A percentile compares a stretch with the other conserved stretches of the same genome.
These are phyloP conservation scores for Gigaspora rosea DNA, from an alignment of 192 early-diverging fungal species.

Conservation along the genomic window DNA sequence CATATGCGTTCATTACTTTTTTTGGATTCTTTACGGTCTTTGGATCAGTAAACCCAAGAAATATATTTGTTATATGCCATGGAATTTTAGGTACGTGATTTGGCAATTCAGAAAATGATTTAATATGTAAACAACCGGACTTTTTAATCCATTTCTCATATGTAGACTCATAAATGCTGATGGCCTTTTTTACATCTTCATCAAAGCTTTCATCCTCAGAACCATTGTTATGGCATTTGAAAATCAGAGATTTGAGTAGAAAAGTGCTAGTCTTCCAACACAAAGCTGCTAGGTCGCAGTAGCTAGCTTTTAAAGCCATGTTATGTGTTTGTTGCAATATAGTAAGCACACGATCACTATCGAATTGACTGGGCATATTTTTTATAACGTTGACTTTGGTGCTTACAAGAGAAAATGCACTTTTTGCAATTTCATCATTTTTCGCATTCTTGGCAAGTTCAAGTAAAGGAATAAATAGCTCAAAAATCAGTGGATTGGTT, in stretches of 20 bases:
- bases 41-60: slow-evolving; percentile 2
- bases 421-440: slow-evolving; percentile 14
- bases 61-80: slow-evolving; percentile 4
- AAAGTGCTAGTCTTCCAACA: slow-evolving; percentile 7
- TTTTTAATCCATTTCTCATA: slow-evolving; percentile 1
- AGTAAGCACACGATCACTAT: neutral
- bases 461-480: neutral
- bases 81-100: neutral
- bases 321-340: slow-evolving; percentile 6
- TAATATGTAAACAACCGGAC: neutral
- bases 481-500: slow-evolving; percentile 19
- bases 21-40: slow-evolving; percentile 3
- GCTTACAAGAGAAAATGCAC: neutral
- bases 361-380: neutral
- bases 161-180: slow-evolving; percentile 6
- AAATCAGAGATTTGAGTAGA: neutral
- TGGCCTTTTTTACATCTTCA: neutral
- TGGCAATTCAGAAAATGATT: neutral
- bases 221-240: neutral
- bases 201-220: neutral
- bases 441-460: neutral
- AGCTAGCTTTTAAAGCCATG: neutral
- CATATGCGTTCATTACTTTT: slow-evolving; percentile 2
- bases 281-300: neutral
- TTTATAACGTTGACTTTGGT: neutral